Evolutionary conservation across 345 rosid species (phyloP), one percentile per base, ranked within the genome.

Genomic region (Corymbia maculata): DNA sequence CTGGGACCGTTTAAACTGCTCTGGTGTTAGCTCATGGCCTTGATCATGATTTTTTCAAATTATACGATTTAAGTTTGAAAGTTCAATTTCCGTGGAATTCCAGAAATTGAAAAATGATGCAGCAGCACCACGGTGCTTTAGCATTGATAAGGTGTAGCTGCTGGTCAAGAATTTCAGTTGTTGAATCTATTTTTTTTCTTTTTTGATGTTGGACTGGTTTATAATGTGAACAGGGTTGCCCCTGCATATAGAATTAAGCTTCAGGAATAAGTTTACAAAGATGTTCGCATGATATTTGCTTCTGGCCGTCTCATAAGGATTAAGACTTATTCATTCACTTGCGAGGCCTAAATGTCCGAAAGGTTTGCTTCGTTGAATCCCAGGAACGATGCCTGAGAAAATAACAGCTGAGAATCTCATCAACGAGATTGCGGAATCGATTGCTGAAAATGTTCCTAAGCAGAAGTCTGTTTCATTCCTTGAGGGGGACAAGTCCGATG

Each of bases 351-450:
- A 75, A 19, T 75, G 84, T 75, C 49, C 28, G 11, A 75, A 75
- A 11, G 84, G 49, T 75, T 75, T 75, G 28, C 84, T 75, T 53
- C 49, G 32, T 30, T 57, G 87, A 86, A 88, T 86, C 50, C 42
- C 82, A 85, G 93, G 92, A 94, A 94, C 51, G 88, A 98, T 98
- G 99, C 91, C 94, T 87, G 98, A 98, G 90, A 95, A 96, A 92
- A 94, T 61, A 84, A 92, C 93, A 30, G 92, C 94, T 7, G 99
- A 96, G 87, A 93, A 89, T 45, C 6, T 96, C 32, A 42, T 97
- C 24, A 93, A 85, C 64, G 95, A 95, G 87, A 85, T 97, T 22
- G 93, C 89, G 57, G 99, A 98, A 91, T 93, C 94, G 87, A 16
- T 97, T 61, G 88, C 94, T 6, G 98, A 98, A 3, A 90, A 87